Evolutionary conservation across 768 basidiomycete species (phyloP).

Genomic region (Podaxis sp.): DNA sequence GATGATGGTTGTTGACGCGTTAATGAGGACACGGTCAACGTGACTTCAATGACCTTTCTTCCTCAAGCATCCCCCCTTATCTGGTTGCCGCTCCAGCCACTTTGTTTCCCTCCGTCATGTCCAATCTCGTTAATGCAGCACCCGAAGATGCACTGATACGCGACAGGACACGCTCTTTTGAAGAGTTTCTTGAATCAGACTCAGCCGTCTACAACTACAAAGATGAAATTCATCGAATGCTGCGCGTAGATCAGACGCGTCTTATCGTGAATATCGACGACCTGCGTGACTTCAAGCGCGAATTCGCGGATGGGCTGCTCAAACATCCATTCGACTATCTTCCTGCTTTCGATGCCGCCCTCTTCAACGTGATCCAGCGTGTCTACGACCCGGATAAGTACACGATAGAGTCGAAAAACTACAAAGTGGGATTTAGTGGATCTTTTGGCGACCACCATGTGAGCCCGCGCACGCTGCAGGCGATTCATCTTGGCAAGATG

Average conservation of each 20-base stretch:
- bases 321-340: slow-evolving; percentile 85
- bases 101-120: slow-evolving; percentile 29
- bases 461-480: slow-evolving; percentile 88
- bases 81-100: slow-evolving; percentile 11
- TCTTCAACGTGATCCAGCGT: slow-evolving; percentile 68
- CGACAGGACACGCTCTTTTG: slow-evolving; percentile 76
- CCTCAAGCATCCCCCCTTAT: slow-evolving; percentile 8
- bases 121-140: slow-evolving; percentile 54
- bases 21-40: slow-evolving; percentile 14
- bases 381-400: slow-evolving; percentile 80
- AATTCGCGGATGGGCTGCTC: slow-evolving; percentile 84
- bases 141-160: slow-evolving; percentile 70
- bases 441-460: slow-evolving; percentile 98
- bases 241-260: slow-evolving; percentile 79
- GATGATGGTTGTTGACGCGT: slow-evolving; percentile 27
- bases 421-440: slow-evolving; percentile 88
- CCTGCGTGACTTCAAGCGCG: slow-evolving; percentile 87
- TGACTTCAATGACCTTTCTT: neutral
- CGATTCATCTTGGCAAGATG: slow-evolving; percentile 91
- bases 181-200: slow-evolving; percentile 77
- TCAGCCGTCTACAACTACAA: slow-evolving; percentile 75
- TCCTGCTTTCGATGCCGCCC: slow-evolving; percentile 86
- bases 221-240: slow-evolving; percentile 80
- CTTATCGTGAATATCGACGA: slow-evolving; percentile 96
- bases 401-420: slow-evolving; percentile 75